Percentiles rank a stretch among this genome's conserved stretches.
Conservation (phyloP, 495 filamentous ascomycete genomes). For the Hypoxylon fuscum region DNA sequence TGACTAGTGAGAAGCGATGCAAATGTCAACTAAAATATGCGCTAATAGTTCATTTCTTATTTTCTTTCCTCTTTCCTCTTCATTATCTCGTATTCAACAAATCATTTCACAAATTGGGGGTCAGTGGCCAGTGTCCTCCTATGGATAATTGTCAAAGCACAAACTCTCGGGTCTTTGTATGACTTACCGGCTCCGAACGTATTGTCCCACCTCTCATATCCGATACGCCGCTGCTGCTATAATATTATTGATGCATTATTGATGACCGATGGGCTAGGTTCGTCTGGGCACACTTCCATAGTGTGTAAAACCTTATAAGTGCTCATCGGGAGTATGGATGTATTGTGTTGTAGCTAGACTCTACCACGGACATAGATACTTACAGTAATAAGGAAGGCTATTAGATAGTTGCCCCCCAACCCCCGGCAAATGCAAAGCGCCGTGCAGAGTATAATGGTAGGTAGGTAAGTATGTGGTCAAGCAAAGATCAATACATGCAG, state of each 20-base stretch:
- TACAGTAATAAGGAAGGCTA: slow-evolving; percentile 6
- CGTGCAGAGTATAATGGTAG: too few species aligned
- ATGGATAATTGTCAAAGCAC: slow-evolving; percentile 4
- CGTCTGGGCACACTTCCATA: slow-evolving; percentile 19
- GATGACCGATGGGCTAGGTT: slow-evolving; percentile 18
- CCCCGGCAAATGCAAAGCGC: slow-evolving; percentile 34
- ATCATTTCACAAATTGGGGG: slow-evolving; percentile 4
- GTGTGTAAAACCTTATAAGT: slow-evolving; percentile 14
- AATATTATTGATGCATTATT: slow-evolving; percentile 22
- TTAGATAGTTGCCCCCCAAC: slow-evolving; percentile 1
- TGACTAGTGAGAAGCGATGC: not conserved
- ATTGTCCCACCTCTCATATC: slow-evolving; percentile 25
- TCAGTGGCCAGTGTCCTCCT: not conserved
- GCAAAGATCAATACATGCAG: slow-evolving; percentile 32
- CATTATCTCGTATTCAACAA: not conserved
- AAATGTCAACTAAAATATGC: not conserved
- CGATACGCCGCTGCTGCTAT: slow-evolving; percentile 20
- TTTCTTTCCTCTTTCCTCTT: not conserved
- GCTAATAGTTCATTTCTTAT: not conserved
- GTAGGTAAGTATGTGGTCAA: slow-evolving; percentile 23
- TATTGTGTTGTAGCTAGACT: slow-evolving; percentile 34
- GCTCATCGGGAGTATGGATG: slow-evolving; percentile 16
- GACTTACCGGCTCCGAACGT: slow-evolving; percentile 20
- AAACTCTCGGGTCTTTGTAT: not conserved
- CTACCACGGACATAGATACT: slow-evolving; percentile 26